Base-by-base conservation (phyloP, 2,329 filamentous ascomycete genomes). In the Trichoderma harzianum region DNA sequence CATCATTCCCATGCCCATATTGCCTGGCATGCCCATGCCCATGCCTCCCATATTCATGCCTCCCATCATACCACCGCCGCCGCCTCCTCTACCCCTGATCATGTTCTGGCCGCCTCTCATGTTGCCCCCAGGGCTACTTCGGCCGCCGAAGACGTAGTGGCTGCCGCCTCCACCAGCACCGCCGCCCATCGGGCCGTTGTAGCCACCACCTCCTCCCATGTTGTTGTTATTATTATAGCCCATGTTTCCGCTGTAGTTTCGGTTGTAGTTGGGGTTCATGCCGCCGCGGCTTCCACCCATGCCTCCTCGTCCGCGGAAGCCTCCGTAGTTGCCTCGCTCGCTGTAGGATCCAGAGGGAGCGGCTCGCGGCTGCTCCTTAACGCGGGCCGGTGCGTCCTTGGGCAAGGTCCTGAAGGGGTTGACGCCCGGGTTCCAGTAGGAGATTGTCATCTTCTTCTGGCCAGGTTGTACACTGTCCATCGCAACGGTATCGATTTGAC, bases 371-470 rank as follows among this genome's bases (percentile, higher is more conserved):
- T 85, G 84, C 57, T 91, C 89, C 78, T 93, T 91, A 47, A 87
- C 91, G 72, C 81, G 76, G 3, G 81, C 75, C 0, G 93, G 94
- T 0, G 92, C 91, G 79, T 97, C 95, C 83, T 97, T 97, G 21
- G 94, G 95, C 5, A 97, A 84, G 0, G 94, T 98, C 75, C 92
- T 91, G 88, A 97, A 98, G 0, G 95, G 94, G 80, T 98, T 98
- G 75, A 88, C 86, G 62, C 89, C 88, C 0, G 94, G 90, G 74
- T 89, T 91, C 68, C 92, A 92, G 84, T 94, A 98, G 72, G 89
- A 89, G 61, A 93, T 89, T 1, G 86, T 88, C 75, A 92, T 88
- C 78, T 93, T 93, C 80, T 95, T 95, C 74, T 86, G 91, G 77
- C 80, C 85, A 71, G 83, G 84, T 75, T 85, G 85, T 71, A 81